phyloP scores from a whole-genome alignment of 1,139 yeast genomes.

The Blastobotrys persicus region DNA sequence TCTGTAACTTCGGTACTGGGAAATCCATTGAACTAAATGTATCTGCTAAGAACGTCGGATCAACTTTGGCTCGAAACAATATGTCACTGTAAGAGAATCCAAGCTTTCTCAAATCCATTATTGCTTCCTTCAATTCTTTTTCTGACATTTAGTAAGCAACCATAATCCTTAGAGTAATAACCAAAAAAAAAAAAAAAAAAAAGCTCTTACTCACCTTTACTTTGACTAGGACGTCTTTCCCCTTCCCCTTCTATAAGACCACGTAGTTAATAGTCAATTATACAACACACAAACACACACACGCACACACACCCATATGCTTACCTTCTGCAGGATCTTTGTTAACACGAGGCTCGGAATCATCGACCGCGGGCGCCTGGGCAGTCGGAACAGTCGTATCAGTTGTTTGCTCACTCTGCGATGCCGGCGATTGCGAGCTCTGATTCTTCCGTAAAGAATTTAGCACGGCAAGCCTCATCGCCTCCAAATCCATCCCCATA shows the following conservation, averaged over 20 bases:
- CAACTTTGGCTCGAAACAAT: slow-evolving; percentile 22
- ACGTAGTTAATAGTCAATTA: background rate
- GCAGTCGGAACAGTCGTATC: background rate
- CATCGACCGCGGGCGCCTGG: background rate
- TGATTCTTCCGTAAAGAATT: slow-evolving; percentile 16
- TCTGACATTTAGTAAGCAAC: slow-evolving; percentile 2
- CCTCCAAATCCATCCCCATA: slow-evolving; percentile 14
- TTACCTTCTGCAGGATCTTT: background rate
- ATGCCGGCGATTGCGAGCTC: background rate
- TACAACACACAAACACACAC: background rate
- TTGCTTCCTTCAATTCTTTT: slow-evolving; percentile 23
- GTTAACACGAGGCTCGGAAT: background rate
- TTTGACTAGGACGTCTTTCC: background rate
- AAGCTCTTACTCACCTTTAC: slow-evolving; percentile 8
- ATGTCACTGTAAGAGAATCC: slow-evolving; percentile 35
- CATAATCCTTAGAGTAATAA: no score
- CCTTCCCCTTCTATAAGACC: background rate
- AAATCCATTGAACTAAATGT: slow-evolving; percentile 24
- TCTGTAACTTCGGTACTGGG: slow-evolving; percentile 15
- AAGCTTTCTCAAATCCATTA: slow-evolving; percentile 28
- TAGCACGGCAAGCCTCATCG: slow-evolving; percentile 21
- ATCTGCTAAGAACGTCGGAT: slow-evolving; percentile 22
- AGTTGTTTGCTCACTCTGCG: background rate
- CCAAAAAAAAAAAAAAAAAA: no score
- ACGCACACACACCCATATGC: no score